Percentiles rank a stretch among this genome's conserved stretches.
phyloP scores from a whole-genome alignment of 116 monocot genomes.

The Papilionanthe hybrid region DNA sequence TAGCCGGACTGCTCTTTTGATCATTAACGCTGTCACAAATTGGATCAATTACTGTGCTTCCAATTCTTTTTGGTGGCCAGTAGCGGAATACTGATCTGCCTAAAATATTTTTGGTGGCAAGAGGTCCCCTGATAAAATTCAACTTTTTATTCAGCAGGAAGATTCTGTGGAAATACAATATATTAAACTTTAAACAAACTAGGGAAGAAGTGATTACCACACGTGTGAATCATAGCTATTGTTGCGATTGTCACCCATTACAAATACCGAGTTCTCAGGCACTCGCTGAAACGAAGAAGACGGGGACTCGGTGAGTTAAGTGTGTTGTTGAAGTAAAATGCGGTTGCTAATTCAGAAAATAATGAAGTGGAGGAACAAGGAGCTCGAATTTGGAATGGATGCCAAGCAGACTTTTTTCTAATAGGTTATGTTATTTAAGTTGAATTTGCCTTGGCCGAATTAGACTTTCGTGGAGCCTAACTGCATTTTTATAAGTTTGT shows the following conservation, averaged over 20 bases:
- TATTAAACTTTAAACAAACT: background rate
- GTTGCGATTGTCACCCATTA: slow-evolving; percentile 99
- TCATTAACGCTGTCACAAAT: slow-evolving; percentile 7
- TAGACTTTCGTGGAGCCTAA: no score
- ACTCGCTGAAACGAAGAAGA: slow-evolving; percentile 52
- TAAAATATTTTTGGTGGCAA: slow-evolving; percentile 87
- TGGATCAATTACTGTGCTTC: slow-evolving; percentile 39
- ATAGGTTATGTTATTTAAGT: background rate
- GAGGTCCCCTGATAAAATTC: slow-evolving; percentile 73
- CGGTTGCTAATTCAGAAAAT: background rate
- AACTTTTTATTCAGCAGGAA: slow-evolving; percentile 7
- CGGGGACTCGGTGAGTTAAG: background rate
- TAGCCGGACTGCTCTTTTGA: slow-evolving; percentile 5
- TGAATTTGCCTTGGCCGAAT: no score
- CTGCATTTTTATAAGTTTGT: no score
- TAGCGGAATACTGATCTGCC: slow-evolving; percentile 95
- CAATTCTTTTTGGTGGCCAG: slow-evolving; percentile 80
- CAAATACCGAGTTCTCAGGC: slow-evolving; percentile 81
- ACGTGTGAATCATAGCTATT: slow-evolving; percentile 98
- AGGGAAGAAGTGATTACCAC: slow-evolving; percentile 47
- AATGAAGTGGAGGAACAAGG: background rate
- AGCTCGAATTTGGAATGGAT: background rate
- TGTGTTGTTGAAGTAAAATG: background rate
- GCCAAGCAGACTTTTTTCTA: background rate
- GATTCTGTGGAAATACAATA: background rate